These are phyloP conservation scores for Rhodotorula kratochvilovae DNA, from an alignment of 768 basidiomycete species.

Conservation along the genomic window DNA sequence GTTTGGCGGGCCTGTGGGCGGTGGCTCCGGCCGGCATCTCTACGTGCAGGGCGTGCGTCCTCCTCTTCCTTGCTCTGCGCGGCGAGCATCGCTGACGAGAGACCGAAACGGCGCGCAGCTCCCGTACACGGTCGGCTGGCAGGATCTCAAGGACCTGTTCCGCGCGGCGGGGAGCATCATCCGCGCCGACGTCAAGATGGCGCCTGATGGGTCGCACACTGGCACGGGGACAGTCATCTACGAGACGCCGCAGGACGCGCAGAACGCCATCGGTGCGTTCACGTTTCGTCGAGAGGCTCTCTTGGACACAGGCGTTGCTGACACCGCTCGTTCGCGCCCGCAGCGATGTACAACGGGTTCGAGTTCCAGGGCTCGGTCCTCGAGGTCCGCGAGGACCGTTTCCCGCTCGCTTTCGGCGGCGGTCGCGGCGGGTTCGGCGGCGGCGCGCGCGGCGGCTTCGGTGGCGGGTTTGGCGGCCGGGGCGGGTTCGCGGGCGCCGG, in stretches of 20 bases:
- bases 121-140: conserved; percentile 97
- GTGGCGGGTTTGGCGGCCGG: conserved; percentile 58
- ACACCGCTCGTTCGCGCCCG: background rate
- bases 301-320: background rate
- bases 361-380: conserved; percentile 94
- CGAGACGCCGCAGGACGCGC: conserved; percentile 82
- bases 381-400: conserved; percentile 95
- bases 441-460: conserved; percentile 54
- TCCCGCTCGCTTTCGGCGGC: conserved; percentile 52
- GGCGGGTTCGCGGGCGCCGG: conserved; percentile 55
- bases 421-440: conserved; percentile 55
- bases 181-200: conserved; percentile 89
- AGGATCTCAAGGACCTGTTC: conserved; percentile 96
- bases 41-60: conserved; percentile 35
- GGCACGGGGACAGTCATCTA: conserved; percentile 91
- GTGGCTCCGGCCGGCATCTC: conserved; percentile 15
- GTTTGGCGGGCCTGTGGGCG: conserved; percentile 13
- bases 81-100: background rate
- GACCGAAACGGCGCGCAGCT: conserved; percentile 56
- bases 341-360: conserved; percentile 94
- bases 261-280: conserved; percentile 79
- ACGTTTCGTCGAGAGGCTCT: background rate
- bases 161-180: conserved; percentile 90
- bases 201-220: conserved; percentile 65
- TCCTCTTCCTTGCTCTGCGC: conserved; percentile 26